Conservation (phyloP, 2,329 filamentous ascomycete species). For the Penicillium sp. region DNA sequence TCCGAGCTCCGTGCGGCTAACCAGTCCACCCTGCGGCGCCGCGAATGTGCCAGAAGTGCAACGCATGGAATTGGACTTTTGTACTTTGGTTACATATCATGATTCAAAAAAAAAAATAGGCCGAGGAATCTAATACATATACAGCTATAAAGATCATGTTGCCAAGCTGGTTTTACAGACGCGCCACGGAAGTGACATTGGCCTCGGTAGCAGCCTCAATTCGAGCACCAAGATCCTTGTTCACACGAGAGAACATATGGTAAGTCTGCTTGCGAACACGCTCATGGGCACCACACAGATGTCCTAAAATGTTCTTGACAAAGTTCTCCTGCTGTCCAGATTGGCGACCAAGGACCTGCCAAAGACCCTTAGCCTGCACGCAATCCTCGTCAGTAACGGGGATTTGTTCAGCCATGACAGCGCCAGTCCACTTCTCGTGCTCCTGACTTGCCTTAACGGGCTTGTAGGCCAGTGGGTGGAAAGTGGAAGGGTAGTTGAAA, state of each 20-base stretch:
- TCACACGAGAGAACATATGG: slow-evolving; percentile 61
- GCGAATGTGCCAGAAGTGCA: neutral
- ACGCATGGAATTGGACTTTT: neutral
- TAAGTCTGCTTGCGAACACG: slow-evolving; percentile 61
- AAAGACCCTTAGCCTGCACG: slow-evolving; percentile 45
- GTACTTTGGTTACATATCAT: neutral
- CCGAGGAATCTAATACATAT: neutral
- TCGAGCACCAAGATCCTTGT: slow-evolving; percentile 53
- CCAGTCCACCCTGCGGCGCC: neutral
- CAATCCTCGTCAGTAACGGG: slow-evolving; percentile 48
- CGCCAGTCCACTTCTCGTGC: slow-evolving; percentile 47
- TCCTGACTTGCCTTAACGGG: slow-evolving; percentile 44
- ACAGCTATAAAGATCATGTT: neutral
- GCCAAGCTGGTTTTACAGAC: slow-evolving; percentile 22
- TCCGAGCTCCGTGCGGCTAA: slow-evolving; percentile 14
- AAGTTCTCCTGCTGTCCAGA: slow-evolving; percentile 63
- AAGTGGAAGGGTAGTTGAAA: slow-evolving; percentile 53
- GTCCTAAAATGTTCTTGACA: slow-evolving; percentile 59
- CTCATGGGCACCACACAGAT: slow-evolving; percentile 55
- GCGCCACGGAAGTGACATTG: slow-evolving; percentile 24
- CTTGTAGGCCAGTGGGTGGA: slow-evolving; percentile 38
- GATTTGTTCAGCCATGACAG: slow-evolving; percentile 41
- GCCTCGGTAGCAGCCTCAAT: slow-evolving; percentile 57
- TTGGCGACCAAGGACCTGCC: slow-evolving; percentile 44
- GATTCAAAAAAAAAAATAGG: neutral